Conservation (phyloP, 352 stramenopile genomes). For the Phytophthora crassamura region DNA sequence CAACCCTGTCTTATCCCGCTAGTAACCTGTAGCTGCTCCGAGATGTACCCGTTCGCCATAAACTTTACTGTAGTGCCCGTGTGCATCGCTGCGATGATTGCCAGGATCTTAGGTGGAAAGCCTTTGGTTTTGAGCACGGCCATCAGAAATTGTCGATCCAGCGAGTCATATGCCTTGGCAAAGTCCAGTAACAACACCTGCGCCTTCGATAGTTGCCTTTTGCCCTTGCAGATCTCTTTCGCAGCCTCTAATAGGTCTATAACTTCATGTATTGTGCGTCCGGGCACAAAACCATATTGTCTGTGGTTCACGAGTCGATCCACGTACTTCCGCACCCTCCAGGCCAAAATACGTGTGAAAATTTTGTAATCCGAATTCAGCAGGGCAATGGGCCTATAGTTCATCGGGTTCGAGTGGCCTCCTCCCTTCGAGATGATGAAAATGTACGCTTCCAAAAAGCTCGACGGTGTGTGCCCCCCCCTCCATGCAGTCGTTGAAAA, state of each 20-base stretch:
- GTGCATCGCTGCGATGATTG: not conserved
- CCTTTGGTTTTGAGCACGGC: not conserved
- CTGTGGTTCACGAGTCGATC: not conserved
- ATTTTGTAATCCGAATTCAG: slow-evolving; percentile 24
- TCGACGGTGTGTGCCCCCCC: not conserved
- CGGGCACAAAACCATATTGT: slow-evolving; percentile 8
- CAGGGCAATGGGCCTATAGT: slow-evolving; percentile 13
- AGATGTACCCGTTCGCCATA: not conserved
- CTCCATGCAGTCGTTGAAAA: not conserved
- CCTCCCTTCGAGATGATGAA: not conserved
- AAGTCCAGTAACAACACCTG: slow-evolving; percentile 11
- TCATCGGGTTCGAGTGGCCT: not conserved
- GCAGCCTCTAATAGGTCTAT: slow-evolving; percentile 13
- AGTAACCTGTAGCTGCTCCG: not conserved
- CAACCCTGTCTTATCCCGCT: slow-evolving; percentile 13
- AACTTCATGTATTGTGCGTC: slow-evolving; percentile 5
- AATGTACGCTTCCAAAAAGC: slow-evolving; percentile 1
- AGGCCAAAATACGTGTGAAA: slow-evolving; percentile 3
- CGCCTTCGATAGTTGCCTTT: not conserved
- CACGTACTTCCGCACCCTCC: not conserved
- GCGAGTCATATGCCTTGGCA: slow-evolving; percentile 13
- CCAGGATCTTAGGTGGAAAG: not conserved
- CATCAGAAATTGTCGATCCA: slow-evolving; percentile 1
- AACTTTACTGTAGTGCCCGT: not conserved
- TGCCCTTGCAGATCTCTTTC: not conserved